Conservation (phyloP, 2,329 filamentous ascomycete species). For the Didymella keratinophila region DNA sequence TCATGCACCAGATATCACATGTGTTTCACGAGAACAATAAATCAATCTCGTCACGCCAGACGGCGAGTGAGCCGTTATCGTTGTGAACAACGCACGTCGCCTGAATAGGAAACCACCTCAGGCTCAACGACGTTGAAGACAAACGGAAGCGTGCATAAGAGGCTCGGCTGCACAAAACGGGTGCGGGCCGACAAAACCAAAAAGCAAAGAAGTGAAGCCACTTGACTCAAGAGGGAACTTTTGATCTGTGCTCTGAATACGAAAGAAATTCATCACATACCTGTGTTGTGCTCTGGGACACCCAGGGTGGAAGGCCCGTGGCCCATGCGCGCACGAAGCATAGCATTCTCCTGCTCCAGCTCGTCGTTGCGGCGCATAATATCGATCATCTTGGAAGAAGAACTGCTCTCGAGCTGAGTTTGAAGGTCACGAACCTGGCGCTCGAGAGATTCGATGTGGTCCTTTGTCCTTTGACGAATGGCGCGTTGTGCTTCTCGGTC, state of each 20-base stretch:
- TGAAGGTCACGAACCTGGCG: conserved; percentile 62
- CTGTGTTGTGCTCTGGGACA: conserved; percentile 47
- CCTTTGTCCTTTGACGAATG: conserved; percentile 66
- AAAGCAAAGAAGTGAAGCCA: conserved; percentile 38
- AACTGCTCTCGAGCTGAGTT: conserved; percentile 56
- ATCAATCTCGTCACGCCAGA: conserved; percentile 20
- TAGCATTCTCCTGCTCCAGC: conserved; percentile 63
- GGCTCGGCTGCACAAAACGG: conserved; percentile 36
- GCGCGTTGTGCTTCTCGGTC: conserved; percentile 67
- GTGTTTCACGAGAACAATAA: conserved; percentile 11
- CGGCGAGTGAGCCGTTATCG: conserved; percentile 19
- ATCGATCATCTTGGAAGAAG: conserved; percentile 57
- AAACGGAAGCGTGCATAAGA: conserved; percentile 24
- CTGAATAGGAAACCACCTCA: conserved; percentile 28
- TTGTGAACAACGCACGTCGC: conserved; percentile 41
- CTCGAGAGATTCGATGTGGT: conserved; percentile 66
- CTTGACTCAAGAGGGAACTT: conserved; percentile 31
- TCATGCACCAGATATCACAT: conserved; percentile 32
- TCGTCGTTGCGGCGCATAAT: conserved; percentile 62
- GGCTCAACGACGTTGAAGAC: conserved; percentile 21
- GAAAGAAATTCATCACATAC: conserved; percentile 42
- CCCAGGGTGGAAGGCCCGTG: conserved; percentile 53
- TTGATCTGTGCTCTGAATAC: conserved; percentile 34
- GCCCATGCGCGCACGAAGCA: conserved; percentile 59
- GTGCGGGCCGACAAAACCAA: conserved; percentile 33